A percentile compares a stretch with the other conserved stretches of the same genome.
phyloP scores from a whole-genome alignment of 495 filamentous ascomycete genomes.

The Penicillium turbatum region DNA sequence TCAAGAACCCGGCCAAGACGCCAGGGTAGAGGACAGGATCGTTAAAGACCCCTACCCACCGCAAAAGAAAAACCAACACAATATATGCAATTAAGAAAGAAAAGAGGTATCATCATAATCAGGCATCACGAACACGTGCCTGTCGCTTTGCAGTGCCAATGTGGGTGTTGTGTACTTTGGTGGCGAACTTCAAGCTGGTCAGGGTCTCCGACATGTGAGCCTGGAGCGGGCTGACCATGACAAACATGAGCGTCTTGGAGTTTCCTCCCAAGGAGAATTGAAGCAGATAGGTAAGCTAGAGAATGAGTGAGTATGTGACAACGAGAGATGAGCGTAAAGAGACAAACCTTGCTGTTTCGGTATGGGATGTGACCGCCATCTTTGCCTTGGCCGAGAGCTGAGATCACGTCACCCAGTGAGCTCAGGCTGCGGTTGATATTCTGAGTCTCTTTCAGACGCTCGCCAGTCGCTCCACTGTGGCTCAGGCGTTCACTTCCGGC shows the following conservation, averaged over 20 bases:
- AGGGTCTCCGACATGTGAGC: slow-evolving; percentile 89
- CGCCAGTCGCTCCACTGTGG: slow-evolving; percentile 77
- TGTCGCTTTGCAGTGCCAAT: slow-evolving; percentile 82
- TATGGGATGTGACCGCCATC: slow-evolving; percentile 88
- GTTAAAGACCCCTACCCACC: slow-evolving; percentile 25
- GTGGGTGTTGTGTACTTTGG: slow-evolving; percentile 88
- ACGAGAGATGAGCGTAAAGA: not conserved
- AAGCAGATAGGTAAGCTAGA: slow-evolving; percentile 84
- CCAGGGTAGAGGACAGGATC: slow-evolving; percentile 34
- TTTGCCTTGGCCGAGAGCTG: slow-evolving; percentile 79
- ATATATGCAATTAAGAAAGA: slow-evolving; percentile 22
- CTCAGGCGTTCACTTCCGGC: slow-evolving; percentile 89
- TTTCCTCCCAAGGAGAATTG: slow-evolving; percentile 95
- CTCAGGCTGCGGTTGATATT: slow-evolving; percentile 94
- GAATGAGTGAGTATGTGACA: not conserved
- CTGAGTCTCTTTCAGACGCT: slow-evolving; percentile 87
- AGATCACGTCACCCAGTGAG: slow-evolving; percentile 92
- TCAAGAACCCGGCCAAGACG: slow-evolving; percentile 21
- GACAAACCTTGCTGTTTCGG: slow-evolving; percentile 81
- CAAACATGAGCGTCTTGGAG: slow-evolving; percentile 97
- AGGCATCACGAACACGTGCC: slow-evolving; percentile 54
- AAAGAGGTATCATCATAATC: slow-evolving; percentile 29
- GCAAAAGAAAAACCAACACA: slow-evolving; percentile 8
- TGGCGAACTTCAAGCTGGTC: slow-evolving; percentile 93
- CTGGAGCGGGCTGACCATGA: slow-evolving; percentile 92